Evolutionary conservation across 352 stramenopile genomes (phyloP), one percentile per base, ranked within the genome.

Genomic region (Phytophthora sansomeana): DNA sequence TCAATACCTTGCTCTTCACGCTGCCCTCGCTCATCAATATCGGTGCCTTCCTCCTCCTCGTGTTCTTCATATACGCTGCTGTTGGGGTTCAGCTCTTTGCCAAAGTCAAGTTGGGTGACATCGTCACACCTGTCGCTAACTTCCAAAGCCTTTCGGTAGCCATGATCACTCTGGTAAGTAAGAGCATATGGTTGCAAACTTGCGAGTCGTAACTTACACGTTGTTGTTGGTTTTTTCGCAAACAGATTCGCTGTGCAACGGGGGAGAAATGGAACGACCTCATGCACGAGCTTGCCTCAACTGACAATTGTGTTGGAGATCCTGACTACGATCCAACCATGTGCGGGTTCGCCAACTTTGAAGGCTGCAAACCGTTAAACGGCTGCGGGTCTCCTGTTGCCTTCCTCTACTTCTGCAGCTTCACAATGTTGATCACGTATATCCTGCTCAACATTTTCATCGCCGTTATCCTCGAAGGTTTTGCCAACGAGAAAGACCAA

Each of bases 371-470:
- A 3, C 80, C 80, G 6, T 62, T 91, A 6, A 67, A 78, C 63
- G 86, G 86, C 16, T 96, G 88, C 49, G 77, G 79, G 13, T 63
- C 68, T 11, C 54, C 44, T 2, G 67, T 83, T 17, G 69, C 81
- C 9, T 87, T 77, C 51, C 46, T 81, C 6, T 91, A 90, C 58
- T 87, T 83, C 56, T 96, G 92, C 65, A 92, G 74, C 8, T 78
- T 97, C 66, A 94, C 80, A 3, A 58, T 97, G 64, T 69, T 94
- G 16, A 83, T 97, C 32, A 91, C 78, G 3, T 96, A 90, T 58
- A 67, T 96, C 29, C 69, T 96, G 38, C 67, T 97, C 51, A 96
- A 96, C 68, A 83, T 96, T 57, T 96, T 97, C 67, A 91, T 97
- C 47, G 89, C 80, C 49, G 81, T 96, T 50, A 90, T 97, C 30